phyloP scores from a whole-genome alignment of 2,329 filamentous ascomycete species.

The Sporothrix inflata region DNA sequence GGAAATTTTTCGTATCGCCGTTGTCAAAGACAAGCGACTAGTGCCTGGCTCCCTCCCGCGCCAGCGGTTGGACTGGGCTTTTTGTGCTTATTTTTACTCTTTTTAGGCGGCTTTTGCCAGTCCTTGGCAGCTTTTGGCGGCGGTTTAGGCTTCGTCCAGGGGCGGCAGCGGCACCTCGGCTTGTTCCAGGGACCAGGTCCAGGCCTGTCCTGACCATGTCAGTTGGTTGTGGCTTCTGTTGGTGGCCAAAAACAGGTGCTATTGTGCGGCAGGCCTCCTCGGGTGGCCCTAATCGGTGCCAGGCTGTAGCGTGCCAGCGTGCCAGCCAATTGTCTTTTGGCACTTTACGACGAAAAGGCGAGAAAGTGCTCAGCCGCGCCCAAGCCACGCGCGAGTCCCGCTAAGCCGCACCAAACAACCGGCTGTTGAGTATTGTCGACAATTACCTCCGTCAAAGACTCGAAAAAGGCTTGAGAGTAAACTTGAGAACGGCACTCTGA shows the following conservation, averaged over 20 bases:
- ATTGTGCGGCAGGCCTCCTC: not conserved
- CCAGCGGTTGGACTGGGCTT: not conserved
- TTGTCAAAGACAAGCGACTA: not conserved
- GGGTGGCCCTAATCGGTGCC: not conserved
- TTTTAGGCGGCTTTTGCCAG: not conserved
- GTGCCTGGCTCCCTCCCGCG: conserved; percentile 12
- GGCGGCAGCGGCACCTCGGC: not conserved
- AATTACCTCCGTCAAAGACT: not conserved
- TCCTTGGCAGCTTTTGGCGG: not conserved
- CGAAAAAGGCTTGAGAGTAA: not conserved
- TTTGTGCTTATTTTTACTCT: not conserved
- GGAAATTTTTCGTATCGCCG: not conserved
- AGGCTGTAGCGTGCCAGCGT: not conserved
- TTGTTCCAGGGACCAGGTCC: not conserved
- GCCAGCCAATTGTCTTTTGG: not conserved
- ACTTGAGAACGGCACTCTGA: not conserved
- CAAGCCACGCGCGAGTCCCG: conserved; percentile 1
- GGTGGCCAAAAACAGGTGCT: not conserved
- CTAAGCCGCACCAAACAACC: not conserved
- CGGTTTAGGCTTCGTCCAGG: not conserved
- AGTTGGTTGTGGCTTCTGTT: not conserved
- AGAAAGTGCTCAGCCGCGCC: conserved; percentile 11
- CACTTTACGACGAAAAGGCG: not conserved
- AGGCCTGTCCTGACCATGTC: not conserved
- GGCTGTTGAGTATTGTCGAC: not conserved